Conservation (phyloP, 306 rosid genomes). For the Dryas alaskensis region DNA sequence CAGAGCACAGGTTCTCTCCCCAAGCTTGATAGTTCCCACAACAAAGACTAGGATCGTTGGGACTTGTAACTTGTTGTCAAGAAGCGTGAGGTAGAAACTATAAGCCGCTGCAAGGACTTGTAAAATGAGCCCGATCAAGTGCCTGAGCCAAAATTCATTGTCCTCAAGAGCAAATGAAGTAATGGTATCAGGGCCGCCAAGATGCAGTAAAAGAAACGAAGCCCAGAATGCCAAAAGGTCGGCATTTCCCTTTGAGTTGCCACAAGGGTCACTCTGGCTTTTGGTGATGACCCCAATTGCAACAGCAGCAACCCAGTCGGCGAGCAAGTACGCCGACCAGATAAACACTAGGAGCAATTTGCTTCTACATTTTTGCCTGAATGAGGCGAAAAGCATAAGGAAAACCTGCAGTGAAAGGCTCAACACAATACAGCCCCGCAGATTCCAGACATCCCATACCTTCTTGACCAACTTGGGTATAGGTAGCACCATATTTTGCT, state of each 20-base stretch:
- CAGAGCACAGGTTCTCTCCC: slow-evolving; percentile 30
- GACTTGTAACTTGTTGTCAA: neutral
- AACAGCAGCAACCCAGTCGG: slow-evolving; percentile 31
- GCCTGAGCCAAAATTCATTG: slow-evolving; percentile 37
- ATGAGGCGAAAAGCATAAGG: neutral
- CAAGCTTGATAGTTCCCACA: slow-evolving; percentile 28
- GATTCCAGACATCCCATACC: slow-evolving; percentile 21
- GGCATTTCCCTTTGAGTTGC: neutral
- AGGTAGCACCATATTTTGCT: neutral
- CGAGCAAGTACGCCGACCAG: slow-evolving; percentile 29
- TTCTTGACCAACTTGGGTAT: neutral
- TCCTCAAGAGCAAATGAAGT: slow-evolving; percentile 39
- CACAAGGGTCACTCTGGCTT: neutral
- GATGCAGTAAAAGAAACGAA: slow-evolving; percentile 33
- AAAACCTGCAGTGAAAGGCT: slow-evolving; percentile 23
- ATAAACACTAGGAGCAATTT: neutral
- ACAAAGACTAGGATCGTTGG: slow-evolving; percentile 20
- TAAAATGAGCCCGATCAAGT: slow-evolving; percentile 14
- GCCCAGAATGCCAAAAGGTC: slow-evolving; percentile 33
- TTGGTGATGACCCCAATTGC: slow-evolving; percentile 29
- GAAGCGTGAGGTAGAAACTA: slow-evolving; percentile 15
- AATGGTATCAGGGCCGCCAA: slow-evolving; percentile 35
- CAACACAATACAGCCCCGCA: slow-evolving; percentile 1
- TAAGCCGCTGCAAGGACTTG: slow-evolving; percentile 22
- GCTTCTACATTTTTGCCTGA: slow-evolving; percentile 20